Base-by-base conservation (phyloP, 2,329 filamentous ascomycete genomes). In the Diatrype stigma region DNA sequence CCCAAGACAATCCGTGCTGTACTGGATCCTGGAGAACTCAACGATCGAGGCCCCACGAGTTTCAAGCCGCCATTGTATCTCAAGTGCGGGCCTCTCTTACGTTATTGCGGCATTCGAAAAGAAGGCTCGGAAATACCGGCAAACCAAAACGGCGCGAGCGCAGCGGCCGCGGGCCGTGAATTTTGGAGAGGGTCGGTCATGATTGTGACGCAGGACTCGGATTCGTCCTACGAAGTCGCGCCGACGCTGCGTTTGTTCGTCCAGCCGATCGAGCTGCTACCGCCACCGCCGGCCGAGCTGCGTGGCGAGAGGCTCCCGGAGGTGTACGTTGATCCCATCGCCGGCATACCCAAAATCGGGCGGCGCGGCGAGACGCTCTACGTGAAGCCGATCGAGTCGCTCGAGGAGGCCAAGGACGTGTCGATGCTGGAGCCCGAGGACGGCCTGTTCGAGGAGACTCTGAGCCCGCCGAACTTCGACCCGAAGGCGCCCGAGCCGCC, bases 151-250 rank as follows among this genome's bases (percentile, higher is more conserved):
- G 67, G 63, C 56, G 57, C 63, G 2, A 51, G 63, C 56, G 57
- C 62, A 2, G 51, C 63, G 12, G 49, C 63, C 0, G 85, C 90
- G 42, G n/a, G n/a, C n/a, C 81, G 84, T 47, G 90, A 96, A 61
- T 84, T 93, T 19, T 99, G 94, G 94, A 84, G 92, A 67, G 94
- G 94, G 5, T 95, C 85, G 53, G 80, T 97, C 51, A 91, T 99
- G 90, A 96, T 99, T 61, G 91, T 99, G 21, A 97, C 94, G 0
- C 80, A 85, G 48, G 93, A 99, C 63, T 79, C 82, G 2, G 81
- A 87, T 38, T 97, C 93, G 2, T 88, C 87, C 1, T 96, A 96
- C 63, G 82, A 85, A 42, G 85, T 90, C 45, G 80, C 80, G 0
- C 94, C 94, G 3, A 89, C 81, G 0, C 73, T 99, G 56, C 82